Conservation (phyloP, 2,329 filamentous ascomycete genomes). For the Colletotrichum destructivum region DNA sequence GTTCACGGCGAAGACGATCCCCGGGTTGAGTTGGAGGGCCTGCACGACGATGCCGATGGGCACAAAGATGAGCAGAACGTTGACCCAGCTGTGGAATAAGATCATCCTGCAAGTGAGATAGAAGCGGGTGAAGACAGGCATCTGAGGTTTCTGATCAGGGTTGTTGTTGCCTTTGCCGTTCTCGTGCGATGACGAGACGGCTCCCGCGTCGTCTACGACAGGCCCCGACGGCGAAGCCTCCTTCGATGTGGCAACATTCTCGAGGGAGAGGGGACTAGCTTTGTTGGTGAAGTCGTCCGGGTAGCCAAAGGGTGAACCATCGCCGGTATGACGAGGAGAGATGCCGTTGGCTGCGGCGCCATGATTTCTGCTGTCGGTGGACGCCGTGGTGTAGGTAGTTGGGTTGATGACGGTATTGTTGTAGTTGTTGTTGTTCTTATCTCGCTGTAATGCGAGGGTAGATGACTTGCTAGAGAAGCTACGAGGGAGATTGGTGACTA, state of each 20-base stretch:
- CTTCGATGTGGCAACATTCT: slow-evolving; percentile 54
- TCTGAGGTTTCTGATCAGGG: slow-evolving; percentile 26
- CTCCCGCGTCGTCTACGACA: slow-evolving; percentile 62
- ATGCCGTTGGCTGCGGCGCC: slow-evolving; percentile 42
- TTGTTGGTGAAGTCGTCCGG: slow-evolving; percentile 26
- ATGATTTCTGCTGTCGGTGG: slow-evolving; percentile 33
- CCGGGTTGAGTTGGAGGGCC: slow-evolving; percentile 64
- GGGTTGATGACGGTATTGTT: slow-evolving; percentile 33
- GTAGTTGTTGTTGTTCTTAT: background rate
- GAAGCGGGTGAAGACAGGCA: slow-evolving; percentile 35
- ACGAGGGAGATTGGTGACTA: slow-evolving; percentile 36
- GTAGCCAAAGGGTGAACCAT: slow-evolving; percentile 36
- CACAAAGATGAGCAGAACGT: slow-evolving; percentile 83
- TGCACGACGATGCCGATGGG: slow-evolving; percentile 81
- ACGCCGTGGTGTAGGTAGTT: slow-evolving; percentile 37
- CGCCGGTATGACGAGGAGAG: slow-evolving; percentile 43
- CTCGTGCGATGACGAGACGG: slow-evolving; percentile 29
- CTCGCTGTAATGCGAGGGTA: slow-evolving; percentile 40
- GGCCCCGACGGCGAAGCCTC: slow-evolving; percentile 69
- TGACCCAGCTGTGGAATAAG: slow-evolving; percentile 83
- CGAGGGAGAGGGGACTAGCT: slow-evolving; percentile 18
- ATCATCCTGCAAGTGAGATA: slow-evolving; percentile 56
- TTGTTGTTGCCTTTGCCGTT: slow-evolving; percentile 46
- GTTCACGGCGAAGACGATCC: slow-evolving; percentile 80
- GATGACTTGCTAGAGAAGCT: slow-evolving; percentile 20